Evolutionary conservation across 2,329 filamentous ascomycete genomes (phyloP), one percentile per base, ranked within the genome.

Genomic region (Lachnellula cervina): DNA sequence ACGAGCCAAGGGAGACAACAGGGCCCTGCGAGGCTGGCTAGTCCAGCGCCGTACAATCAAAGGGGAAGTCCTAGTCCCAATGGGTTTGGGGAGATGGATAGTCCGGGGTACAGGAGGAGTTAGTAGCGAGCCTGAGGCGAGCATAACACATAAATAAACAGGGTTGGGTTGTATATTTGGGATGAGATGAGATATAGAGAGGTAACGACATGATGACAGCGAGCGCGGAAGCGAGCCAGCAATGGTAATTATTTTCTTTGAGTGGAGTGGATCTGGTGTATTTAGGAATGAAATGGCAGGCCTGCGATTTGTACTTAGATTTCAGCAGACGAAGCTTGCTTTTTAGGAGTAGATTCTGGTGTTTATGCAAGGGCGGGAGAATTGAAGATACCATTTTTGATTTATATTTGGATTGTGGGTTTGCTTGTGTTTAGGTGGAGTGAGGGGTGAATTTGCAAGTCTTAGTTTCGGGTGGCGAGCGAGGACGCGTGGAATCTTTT

Each of bases 1-100:
- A 64, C 62, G 1, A 56, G 47, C 5, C 48, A 56, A n/a, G 57
- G 57, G 23, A 25, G 51, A 14, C n/a, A 40, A 17, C 42, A 47
- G 2, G 54, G 48, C 5, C 59, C 59, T 42, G 25, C 49, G 4
- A 48, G 61, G 48, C 52, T 63, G 17, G 59, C 59, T 17, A 59
- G 55, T 37, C 61, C 61, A 17, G 61, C 59, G 16, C 61, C 61
- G 7, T 61, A 63, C 17, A 61, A 61, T 44, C 48, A 51, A 5
- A 51, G 57, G 23, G 54, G 56, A 1, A 51, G 55, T 11, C 52
- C 52, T 9, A 45, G 45, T 9, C 35, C 28, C 5, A 17, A n/a
- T 7, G 44, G 44, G 13, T 40, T 43, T 3, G 38, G 16, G 48
- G 48, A 19, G 25, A 3, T 51, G 19, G 37, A 43, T 25, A 51